Conservation (phyloP, 306 rosid genomes). For the Comarum palustre region DNA sequence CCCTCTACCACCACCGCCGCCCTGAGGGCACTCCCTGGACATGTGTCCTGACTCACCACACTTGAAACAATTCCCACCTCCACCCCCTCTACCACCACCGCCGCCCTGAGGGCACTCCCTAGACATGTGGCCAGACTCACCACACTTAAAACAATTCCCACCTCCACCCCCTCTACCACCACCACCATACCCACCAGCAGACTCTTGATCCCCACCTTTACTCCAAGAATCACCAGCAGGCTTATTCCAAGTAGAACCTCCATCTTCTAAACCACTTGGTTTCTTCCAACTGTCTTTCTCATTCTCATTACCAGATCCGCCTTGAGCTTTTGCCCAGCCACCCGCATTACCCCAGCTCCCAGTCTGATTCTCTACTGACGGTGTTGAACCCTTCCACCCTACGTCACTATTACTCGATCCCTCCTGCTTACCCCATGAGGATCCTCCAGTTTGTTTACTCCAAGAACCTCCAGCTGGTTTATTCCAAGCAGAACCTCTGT, state of each 20-base stretch:
- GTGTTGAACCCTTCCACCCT: slow-evolving; percentile 11
- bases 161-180: slow-evolving; percentile 36
- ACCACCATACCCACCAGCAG: slow-evolving; percentile 20
- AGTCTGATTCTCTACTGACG: background rate
- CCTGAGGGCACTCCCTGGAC: slow-evolving; percentile 6
- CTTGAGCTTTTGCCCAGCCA: slow-evolving; percentile 3
- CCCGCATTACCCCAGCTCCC: slow-evolving; percentile 1
- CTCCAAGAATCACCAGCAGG: slow-evolving; percentile 33
- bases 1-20: background rate
- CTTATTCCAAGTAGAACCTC: slow-evolving; percentile 21
- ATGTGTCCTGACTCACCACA: background rate
- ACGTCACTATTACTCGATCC: slow-evolving; percentile 17
- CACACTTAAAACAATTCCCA: slow-evolving; percentile 7
- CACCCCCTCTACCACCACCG: slow-evolving; percentile 37
- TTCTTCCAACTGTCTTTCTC: slow-evolving; percentile 26
- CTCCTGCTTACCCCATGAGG: slow-evolving; percentile 5
- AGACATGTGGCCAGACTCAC: slow-evolving; percentile 7
- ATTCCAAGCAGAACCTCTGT: slow-evolving; percentile 24
- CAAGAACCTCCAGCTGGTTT: slow-evolving; percentile 15
- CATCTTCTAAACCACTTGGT: slow-evolving; percentile 17
- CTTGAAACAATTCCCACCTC: slow-evolving; percentile 11
- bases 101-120: slow-evolving; percentile 13
- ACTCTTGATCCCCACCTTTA: slow-evolving; percentile 23
- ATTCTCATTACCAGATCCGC: slow-evolving; percentile 12
- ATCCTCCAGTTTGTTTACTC: background rate